Base-by-base conservation (phyloP, 495 filamentous ascomycete species). In the Penicillium atrosanguineum region DNA sequence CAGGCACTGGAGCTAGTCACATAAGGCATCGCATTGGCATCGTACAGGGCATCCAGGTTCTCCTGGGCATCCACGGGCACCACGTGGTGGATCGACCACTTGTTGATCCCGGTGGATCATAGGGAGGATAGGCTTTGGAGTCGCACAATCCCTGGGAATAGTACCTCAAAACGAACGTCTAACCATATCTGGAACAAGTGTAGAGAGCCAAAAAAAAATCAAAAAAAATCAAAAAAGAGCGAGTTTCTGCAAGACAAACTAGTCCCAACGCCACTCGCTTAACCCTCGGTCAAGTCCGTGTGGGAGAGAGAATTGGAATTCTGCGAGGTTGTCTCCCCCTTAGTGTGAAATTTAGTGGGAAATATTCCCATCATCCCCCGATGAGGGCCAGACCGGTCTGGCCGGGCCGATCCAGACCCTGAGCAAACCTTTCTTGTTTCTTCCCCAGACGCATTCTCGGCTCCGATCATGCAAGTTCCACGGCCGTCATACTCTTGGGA, bases 221-320 rank as follows among this genome's bases (percentile, higher is more conserved):
- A 11, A 8, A n/a, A 11, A 8, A n/a, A 39, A 37, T 6, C n/a
- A 0, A 42, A 34, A 38, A 29, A 28, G 44, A 15, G 37, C 29
- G 40, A 25, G 16, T 16, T 48, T 55, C 52, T 49, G 46, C 39
- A 55, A 20, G 20, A 40, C 42, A 20, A 45, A 46, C 54, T 55
- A 62, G 55, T 50, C 31, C 29, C 50, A 45, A 47, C 61, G 64
- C 64, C 64, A 67, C 64, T 67, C 64, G 64, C 64, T 65, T 65
- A 67, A 65, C 26, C 21, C 51, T 65, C 64, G 64, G 64, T 48
- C 61, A 67, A 55, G 64, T 67, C 64, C 64, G 64, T 59, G 21
- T 8, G 6, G 36, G 21, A 14, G 34, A 34, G 29, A 26, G 23
- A 34, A 34, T 4, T 14, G 31, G 31, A 34, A 34, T 34, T 34